Conservation (phyloP, 192 early-diverging fungal genomes). For the Geranomyces variabilis region DNA sequence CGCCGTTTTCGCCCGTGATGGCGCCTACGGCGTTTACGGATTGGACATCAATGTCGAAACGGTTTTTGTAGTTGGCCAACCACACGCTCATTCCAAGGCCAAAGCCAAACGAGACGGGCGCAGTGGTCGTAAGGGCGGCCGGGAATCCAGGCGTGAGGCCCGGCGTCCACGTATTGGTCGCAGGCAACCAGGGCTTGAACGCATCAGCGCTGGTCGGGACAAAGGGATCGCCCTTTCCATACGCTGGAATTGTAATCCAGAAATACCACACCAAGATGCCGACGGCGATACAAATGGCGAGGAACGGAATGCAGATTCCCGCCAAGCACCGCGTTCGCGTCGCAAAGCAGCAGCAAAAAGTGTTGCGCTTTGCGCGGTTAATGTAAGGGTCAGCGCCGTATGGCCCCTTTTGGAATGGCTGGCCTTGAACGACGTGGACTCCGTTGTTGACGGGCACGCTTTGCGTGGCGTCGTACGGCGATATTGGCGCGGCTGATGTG, state of each 20-base stretch:
- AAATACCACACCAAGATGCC: conserved; percentile 22
- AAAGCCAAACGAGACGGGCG: conserved; percentile 8
- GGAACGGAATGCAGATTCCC: conserved; percentile 10
- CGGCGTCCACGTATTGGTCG: neutral
- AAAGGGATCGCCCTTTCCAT: conserved; percentile 18
- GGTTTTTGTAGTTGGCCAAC: conserved; percentile 17
- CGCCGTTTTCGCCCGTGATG: too few relatives aligned
- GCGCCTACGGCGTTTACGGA: conserved; percentile 1
- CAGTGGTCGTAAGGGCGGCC: neutral
- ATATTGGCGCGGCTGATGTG: too few relatives aligned
- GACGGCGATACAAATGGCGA: conserved; percentile 1
- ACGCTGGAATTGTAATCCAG: conserved; percentile 16
- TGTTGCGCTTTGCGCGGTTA: neutral
- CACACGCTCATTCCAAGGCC: conserved; percentile 27
- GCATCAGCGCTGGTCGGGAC: neutral
- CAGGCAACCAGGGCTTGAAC: conserved; percentile 13
- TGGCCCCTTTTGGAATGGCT: neutral
- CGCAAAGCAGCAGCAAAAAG: conserved; percentile 32
- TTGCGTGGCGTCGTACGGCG: too few relatives aligned
- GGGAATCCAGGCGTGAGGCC: neutral
- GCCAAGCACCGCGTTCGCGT: conserved; percentile 14
- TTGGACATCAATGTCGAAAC: conserved; percentile 20
- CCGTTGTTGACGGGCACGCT: too few relatives aligned
- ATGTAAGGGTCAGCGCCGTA: too few relatives aligned
- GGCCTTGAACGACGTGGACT: too few relatives aligned